Evolutionary conservation across 1,139 yeast genomes (phyloP), one percentile per base, ranked within the genome.

Genomic region (Geotrichum europaeum): DNA sequence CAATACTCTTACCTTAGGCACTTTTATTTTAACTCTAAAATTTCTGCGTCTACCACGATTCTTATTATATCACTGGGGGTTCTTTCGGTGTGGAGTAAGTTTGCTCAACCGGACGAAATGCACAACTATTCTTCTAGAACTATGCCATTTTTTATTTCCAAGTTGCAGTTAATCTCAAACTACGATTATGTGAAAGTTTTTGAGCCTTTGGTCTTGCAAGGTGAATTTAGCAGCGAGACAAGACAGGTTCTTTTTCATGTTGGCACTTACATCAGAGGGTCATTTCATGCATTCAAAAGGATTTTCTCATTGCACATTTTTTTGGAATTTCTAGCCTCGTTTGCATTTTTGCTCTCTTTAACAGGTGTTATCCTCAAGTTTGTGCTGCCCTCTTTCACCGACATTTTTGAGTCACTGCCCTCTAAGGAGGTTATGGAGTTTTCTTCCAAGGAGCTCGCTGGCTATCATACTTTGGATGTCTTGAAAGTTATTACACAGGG

Each of bases 401-500:
- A 54, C 49, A 56, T 57, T 49, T 63, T 63, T 10, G 64, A 62
- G 53, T 43, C 65, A 58, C 57, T 55, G 43, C 56, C 60, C 40
- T 32, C 34, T 24, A 9, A 61, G 59, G 47, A 59, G 20, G 62
- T 62, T 5, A 63, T 63, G 32, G 61, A 65, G 40, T 78, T 79
- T 61, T 76, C 75, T 47, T 74, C 76, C 43, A 84, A 84, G 62
- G 89, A 86, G 64, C 75, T 89, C 55, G 65, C 75, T 30, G 78
- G 79, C 24, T 84, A 84, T 1, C 91, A 86, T 69, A 72, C 77
- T 32, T 74, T 87, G 57, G 96, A 89, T 71, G 79, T 88, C 7
- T 78, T 87, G 49, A 80, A 80, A 63, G 75, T 88, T 15, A 75
- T 75, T 76, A 55, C 77, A 79, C 56, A 80, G 81, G 67, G 86